Base-by-base conservation (phyloP, 2,329 filamentous ascomycete genomes). In the Massarina eburnea region DNA sequence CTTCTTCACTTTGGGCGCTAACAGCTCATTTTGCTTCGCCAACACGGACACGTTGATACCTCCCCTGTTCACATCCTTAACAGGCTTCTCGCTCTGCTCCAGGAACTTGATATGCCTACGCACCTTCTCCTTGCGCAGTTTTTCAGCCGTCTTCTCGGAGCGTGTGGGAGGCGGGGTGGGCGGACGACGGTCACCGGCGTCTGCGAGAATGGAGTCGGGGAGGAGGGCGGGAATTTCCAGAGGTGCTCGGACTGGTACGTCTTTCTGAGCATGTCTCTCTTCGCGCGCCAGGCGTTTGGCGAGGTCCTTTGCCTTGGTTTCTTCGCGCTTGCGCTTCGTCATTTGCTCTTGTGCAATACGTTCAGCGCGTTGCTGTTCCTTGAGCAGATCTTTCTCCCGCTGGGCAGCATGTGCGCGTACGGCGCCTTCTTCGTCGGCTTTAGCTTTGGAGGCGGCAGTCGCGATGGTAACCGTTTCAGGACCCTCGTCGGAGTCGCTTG, bases 31-130 rank as follows among this genome's bases (percentile, higher is more conserved):
- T 50, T 69, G 69, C 27, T 71, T 63, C 26, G 71, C 71, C 32
- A 80, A 57, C 7, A 81, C 76, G 17, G 75, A 72, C 27, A 81
- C 75, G 15, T 71, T 76, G 27, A 78, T 65, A 38, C 72, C 71
- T 2, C 77, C 77, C 45, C 72, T 69, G 48, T 71, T 73, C 36
- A 79, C 57, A 56, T 81, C 78, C 63, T 78, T 80, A 14, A 73
- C 67, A 9, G 71, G 65, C 55, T 74, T 78, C 41, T 77, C 72
- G 8, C 65, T 67, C 41, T 70, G 71, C 40, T 79, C 76, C 20
- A 79, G 60, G 46, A 80, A 78, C 44, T 74, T 73, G 54, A 69
- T 66, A 44, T 77, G 67, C 46, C 74, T 76, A 38, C 70, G 76
- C 8, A 75, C 52, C 41, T 77, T 79, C 52, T 73, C 74, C 5